phyloP scores from a whole-genome alignment of 202 grass and related monocot genomes.

The Setaria italica region DNA sequence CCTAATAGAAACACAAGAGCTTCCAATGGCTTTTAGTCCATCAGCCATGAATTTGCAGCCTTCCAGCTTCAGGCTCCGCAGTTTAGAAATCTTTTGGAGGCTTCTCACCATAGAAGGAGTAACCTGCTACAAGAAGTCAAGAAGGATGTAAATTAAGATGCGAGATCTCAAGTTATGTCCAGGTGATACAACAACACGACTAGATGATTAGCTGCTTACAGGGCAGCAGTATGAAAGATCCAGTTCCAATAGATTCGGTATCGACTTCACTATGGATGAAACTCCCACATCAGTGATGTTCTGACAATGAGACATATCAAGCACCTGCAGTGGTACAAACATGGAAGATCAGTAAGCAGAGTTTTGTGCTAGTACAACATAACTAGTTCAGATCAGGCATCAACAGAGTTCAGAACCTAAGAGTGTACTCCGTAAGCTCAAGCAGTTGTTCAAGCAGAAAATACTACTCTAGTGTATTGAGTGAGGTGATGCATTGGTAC shows the following conservation, averaged over 20 bases:
- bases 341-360: conserved; percentile 13
- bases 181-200: conserved; percentile 36
- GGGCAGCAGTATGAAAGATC: conserved; percentile 68
- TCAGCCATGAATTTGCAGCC: conserved; percentile 63
- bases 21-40: conserved; percentile 68
- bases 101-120: conserved; percentile 51
- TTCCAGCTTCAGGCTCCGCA: conserved; percentile 73
- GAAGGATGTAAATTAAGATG: conserved; percentile 26
- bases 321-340: conserved; percentile 57
- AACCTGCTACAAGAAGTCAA: conserved; percentile 55
- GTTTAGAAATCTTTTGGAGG: conserved; percentile 53
- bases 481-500: neutral
- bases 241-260: conserved; percentile 60
- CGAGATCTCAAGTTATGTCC: neutral
- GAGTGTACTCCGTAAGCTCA: neutral
- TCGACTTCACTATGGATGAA: conserved; percentile 54
- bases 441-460: too few relatives aligned
- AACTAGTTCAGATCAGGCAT: neutral
- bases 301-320: conserved; percentile 78
- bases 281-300: conserved; percentile 64
- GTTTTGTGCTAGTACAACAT: neutral
- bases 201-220: conserved; percentile 56
- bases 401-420: neutral
- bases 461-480: too few relatives aligned
- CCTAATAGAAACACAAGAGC: conserved; percentile 61